Evolutionary conservation across 441 rosid species (phyloP).

Genomic region (Omphalea diandra): DNA sequence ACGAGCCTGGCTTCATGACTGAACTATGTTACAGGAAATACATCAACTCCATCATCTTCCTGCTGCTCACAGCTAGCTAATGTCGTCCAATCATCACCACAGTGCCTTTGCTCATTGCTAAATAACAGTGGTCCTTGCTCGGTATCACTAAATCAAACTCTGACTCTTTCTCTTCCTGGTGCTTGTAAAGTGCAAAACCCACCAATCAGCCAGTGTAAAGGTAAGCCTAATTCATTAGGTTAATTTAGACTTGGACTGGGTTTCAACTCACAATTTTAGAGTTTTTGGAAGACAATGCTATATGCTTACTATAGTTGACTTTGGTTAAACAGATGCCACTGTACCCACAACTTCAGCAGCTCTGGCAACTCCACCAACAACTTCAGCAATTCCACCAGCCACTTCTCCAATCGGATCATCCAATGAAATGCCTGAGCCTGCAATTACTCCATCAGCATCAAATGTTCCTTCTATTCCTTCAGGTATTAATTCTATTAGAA

Average conservation of each 20-base stretch:
- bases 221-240: constrained; percentile 18
- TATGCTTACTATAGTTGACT: not conserved
- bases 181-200: constrained; percentile 51
- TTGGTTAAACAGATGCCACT: constrained; percentile 25
- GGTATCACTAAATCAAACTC: constrained; percentile 49
- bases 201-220: constrained; percentile 45
- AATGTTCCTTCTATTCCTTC: constrained; percentile 32
- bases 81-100: constrained; percentile 47
- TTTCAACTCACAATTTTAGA: not conserved
- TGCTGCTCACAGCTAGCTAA: constrained; percentile 43
- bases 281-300: not conserved
- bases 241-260: not conserved
- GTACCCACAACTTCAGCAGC: constrained; percentile 27
- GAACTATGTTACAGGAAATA: constrained; percentile 43
- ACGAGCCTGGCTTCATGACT: constrained; percentile 41
- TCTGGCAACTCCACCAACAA: constrained; percentile 23
- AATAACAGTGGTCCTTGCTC: constrained; percentile 27
- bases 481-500: constrained; percentile 8
- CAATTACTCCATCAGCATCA: constrained; percentile 27
- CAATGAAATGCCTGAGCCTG: constrained; percentile 31
- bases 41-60: constrained; percentile 40
- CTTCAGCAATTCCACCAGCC: constrained; percentile 31
- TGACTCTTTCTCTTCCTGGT: constrained; percentile 45
- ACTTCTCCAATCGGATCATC: constrained; percentile 30
- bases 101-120: constrained; percentile 44